A percentile compares a stretch with the other conserved stretches of the same genome.
phyloP scores from a whole-genome alignment of 1,284 basidiomycete genomes.

The Malassezia yamatoensis region DNA sequence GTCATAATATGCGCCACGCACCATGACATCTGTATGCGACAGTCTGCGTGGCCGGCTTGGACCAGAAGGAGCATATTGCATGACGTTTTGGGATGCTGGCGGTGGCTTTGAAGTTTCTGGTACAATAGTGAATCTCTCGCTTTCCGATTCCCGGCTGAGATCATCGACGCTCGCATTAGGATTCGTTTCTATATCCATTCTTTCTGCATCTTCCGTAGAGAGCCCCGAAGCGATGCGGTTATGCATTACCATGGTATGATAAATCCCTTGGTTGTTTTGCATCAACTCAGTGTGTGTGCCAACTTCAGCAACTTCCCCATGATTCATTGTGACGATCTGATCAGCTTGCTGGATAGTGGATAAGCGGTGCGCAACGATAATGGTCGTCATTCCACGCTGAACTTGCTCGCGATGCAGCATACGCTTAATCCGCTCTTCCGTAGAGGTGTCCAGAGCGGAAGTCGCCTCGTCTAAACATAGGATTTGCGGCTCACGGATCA shows the following conservation, averaged over 20 bases:
- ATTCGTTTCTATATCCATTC: background rate
- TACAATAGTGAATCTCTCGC: background rate
- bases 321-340: slow-evolving; percentile 37
- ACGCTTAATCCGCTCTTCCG: slow-evolving; percentile 37
- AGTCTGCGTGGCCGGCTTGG: background rate
- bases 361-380: slow-evolving; percentile 43
- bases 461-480: slow-evolving; percentile 44
- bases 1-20: background rate
- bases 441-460: slow-evolving; percentile 39
- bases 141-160: background rate
- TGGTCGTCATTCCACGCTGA: slow-evolving; percentile 40
- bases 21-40: background rate
- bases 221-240: slow-evolving; percentile 22
- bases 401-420: slow-evolving; percentile 37
- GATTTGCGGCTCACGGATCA: slow-evolving; percentile 37
- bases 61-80: background rate
- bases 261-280: slow-evolving; percentile 21
- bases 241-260: slow-evolving; percentile 39
- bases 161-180: background rate
- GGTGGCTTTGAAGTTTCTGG: background rate
- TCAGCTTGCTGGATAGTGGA: slow-evolving; percentile 44
- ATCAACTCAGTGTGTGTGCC: slow-evolving; percentile 36
- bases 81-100: background rate
- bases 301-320: slow-evolving; percentile 34
- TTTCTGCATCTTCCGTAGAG: background rate